phyloP scores from a whole-genome alignment of 2,329 filamentous ascomycete genomes.

The Paecilomyces dactylethromorphus region DNA sequence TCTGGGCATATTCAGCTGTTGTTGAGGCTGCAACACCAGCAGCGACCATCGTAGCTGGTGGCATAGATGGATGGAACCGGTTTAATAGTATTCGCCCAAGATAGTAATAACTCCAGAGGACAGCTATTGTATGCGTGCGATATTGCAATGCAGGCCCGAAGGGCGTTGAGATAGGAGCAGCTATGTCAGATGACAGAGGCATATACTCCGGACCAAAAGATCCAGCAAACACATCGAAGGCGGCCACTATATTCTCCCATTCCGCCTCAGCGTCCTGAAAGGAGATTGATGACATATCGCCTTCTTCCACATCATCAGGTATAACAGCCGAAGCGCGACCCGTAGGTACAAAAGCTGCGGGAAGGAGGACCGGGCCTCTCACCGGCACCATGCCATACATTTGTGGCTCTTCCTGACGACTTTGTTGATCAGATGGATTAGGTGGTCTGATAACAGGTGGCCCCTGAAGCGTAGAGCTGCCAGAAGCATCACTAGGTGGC shows the following conservation, averaged over 20 bases:
- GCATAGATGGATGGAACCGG: conserved; percentile 81
- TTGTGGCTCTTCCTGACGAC: conserved; percentile 20
- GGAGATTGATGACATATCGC: conserved; percentile 54
- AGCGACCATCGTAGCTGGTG: conserved; percentile 80
- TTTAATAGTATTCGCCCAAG: conserved; percentile 78
- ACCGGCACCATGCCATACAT: conserved; percentile 46
- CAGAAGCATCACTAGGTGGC: background rate
- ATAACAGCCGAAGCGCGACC: conserved; percentile 21
- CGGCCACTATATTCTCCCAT: conserved; percentile 54
- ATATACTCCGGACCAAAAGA: conserved; percentile 70
- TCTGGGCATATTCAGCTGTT: conserved; percentile 64
- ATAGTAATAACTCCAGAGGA: conserved; percentile 82
- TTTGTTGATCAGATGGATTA: conserved; percentile 3
- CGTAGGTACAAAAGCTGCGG: conserved; percentile 49
- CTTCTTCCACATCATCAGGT: conserved; percentile 37
- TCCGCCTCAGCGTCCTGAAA: conserved; percentile 67
- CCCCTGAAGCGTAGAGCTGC: background rate
- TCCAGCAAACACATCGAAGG: conserved; percentile 40
- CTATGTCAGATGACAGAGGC: conserved; percentile 63
- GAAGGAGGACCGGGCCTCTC: conserved; percentile 35
- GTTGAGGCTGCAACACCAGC: conserved; percentile 68
- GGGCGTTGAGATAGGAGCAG: conserved; percentile 57
- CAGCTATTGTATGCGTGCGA: conserved; percentile 77
- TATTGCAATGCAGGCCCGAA: conserved; percentile 81
- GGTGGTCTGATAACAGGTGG: conserved; percentile 4